Base-by-base conservation (phyloP, 2,329 filamentous ascomycete species). In the Pseudogymnoascus sp. region DNA sequence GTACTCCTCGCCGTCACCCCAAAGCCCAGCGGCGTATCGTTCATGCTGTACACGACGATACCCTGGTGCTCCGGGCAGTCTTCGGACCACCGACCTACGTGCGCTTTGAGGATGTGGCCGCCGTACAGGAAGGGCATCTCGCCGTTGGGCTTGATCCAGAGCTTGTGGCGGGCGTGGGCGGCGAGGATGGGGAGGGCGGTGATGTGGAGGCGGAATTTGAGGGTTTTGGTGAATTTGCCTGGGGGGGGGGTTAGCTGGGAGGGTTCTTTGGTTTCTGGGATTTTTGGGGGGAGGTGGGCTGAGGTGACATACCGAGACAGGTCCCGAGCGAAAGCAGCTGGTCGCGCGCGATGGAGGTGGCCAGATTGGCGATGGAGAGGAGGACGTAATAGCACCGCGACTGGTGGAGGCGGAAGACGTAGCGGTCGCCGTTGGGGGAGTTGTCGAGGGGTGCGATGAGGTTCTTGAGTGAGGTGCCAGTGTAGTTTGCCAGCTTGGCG, bases 121-220 rank as follows among this genome's bases (percentile, higher is more conserved):
- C 44, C 95, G 77, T 97, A 99, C 56, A 99, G 79, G 75, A 96
- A 97, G 1, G 95, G 93, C 92, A 97, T 96, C 73, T 96, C 93
- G 69, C 95, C 95, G 77, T 97, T 97, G 65, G 88, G 84, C 78
- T 96, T 96, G 69, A 99, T 88, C 92, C 93, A 97, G 70, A 97
- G 87, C 85, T 97, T 97, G 79, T 96, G 96, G 65, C 95, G 83
- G 50, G 93, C 93, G 75, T 97, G 91, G 68, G 91, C 89, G 64
- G 93, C 90, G 68, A 99, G 89, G 67, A 97, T 85, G 67, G 92
- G 89, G 64, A 99, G 82, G 16, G 69, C 90, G 1, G 93, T 97
- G 73, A 97, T 90, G 79, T 97, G 93, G 63, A 99, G 82, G 62
- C 93, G 82, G 80, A 99, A 97, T 77, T 97, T 97, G 67, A 92